Conservation (phyloP, 1,139 yeast genomes). For the Taphrina confusa region DNA sequence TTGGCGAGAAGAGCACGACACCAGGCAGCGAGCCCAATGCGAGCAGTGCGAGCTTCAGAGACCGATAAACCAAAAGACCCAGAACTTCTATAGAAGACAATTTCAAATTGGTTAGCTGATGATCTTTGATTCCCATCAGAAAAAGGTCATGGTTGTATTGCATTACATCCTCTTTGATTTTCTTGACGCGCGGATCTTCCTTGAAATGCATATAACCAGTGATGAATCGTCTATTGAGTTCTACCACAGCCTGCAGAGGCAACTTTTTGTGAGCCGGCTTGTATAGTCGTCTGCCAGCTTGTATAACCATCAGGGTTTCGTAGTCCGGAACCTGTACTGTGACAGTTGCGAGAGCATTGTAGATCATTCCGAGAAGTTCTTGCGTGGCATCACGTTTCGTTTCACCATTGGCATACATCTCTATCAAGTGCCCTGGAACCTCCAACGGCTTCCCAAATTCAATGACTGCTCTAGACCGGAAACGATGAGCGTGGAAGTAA, state of each 20-base stretch:
- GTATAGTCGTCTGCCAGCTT: constrained; percentile 88
- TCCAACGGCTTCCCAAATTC: constrained; percentile 91
- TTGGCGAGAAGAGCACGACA: constrained; percentile 77
- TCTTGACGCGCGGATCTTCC: constrained; percentile 67
- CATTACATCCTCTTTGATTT: constrained; percentile 62
- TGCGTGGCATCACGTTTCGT: constrained; percentile 65
- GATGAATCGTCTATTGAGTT: constrained; percentile 82
- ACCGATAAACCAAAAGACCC: constrained; percentile 57
- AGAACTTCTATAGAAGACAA: constrained; percentile 39
- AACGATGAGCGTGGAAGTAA: constrained; percentile 92
- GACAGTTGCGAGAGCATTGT: constrained; percentile 78
- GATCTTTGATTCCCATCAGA: constrained; percentile 79
- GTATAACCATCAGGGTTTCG: constrained; percentile 87
- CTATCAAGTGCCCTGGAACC: constrained; percentile 64
- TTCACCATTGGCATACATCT: constrained; percentile 59
- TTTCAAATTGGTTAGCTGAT: constrained; percentile 73
- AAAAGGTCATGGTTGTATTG: constrained; percentile 67
- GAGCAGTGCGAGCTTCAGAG: constrained; percentile 57
- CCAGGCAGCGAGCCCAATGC: constrained; percentile 79
- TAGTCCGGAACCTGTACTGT: constrained; percentile 91
- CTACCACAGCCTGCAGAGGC: constrained; percentile 81
- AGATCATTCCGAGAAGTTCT: constrained; percentile 66
- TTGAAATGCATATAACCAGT: constrained; percentile 74
- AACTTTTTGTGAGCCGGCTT: constrained; percentile 71
- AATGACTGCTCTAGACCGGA: constrained; percentile 89